These are phyloP conservation scores for Soucietia sequanensis DNA, from an alignment of 805 yeast genomes.

Conservation along the genomic window DNA sequence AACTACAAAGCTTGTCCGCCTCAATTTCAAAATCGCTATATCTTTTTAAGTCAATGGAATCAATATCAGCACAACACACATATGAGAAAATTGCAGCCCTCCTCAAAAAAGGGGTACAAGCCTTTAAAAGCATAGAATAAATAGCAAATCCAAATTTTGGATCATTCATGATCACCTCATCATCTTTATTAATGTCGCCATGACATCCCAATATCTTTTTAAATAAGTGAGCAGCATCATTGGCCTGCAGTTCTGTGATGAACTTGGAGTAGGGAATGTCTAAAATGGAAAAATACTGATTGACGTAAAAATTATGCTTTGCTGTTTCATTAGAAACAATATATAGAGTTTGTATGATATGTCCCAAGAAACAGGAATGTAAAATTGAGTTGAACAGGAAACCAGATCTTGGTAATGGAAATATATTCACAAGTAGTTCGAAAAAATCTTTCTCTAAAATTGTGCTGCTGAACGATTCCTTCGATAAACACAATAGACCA, in stretches of 20 bases:
- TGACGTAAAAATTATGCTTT: constrained; percentile 22
- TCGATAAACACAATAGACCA: constrained; percentile 29
- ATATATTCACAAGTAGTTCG: constrained; percentile 47
- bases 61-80: constrained; percentile 50
- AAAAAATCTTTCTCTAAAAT: constrained; percentile 50
- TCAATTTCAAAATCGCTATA: constrained; percentile 38
- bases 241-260: constrained; percentile 19
- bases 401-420: constrained; percentile 48
- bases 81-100: constrained; percentile 56
- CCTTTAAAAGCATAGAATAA: constrained; percentile 54
- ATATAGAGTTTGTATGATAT: constrained; percentile 46
- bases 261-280: constrained; percentile 37
- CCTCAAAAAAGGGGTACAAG: constrained; percentile 64
- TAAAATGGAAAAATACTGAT: constrained; percentile 21
- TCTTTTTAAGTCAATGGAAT: constrained; percentile 21
- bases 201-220: constrained; percentile 14
- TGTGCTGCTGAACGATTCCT: constrained; percentile 30
- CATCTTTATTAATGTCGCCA: constrained; percentile 8
- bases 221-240: constrained; percentile 20
- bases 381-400: constrained; percentile 47
- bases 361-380: constrained; percentile 49
- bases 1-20: constrained; percentile 50
- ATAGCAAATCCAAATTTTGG: constrained; percentile 37
- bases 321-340: constrained; percentile 25
- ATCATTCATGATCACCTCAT: constrained; percentile 15